These are phyloP conservation scores for Anisodus tanguticus DNA, from an alignment of 257 asterid species.

Conservation along the genomic window DNA sequence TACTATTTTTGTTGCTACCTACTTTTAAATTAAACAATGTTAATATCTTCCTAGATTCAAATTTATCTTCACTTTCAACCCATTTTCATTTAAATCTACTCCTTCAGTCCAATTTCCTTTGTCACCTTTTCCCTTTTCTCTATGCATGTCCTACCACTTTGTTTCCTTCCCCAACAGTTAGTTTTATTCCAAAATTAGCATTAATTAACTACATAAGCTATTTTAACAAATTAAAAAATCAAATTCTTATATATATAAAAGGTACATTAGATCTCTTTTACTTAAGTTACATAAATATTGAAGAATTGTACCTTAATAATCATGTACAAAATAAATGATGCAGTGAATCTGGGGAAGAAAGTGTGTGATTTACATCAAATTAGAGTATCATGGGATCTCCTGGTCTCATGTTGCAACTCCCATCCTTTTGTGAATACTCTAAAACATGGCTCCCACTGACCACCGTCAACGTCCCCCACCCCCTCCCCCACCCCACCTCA, in stretches of 20 bases:
- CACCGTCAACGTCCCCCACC: neutral
- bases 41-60: neutral
- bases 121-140: neutral
- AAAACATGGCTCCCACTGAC: slow-evolving; percentile 7
- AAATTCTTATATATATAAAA: neutral
- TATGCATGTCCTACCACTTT: slow-evolving; percentile 7
- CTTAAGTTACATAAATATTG: neutral
- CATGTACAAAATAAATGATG: neutral
- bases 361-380: neutral
- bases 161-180: neutral
- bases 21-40: neutral
- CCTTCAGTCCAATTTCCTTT: neutral
- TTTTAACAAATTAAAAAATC: too few relatives aligned
- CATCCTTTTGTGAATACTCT: neutral
- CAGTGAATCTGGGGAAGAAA: neutral
- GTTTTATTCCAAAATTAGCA: neutral
- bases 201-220: neutral
- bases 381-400: neutral
- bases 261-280: neutral
- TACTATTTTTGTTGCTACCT: neutral
- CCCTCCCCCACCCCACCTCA: neutral
- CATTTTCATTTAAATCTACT: neutral
- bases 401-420: neutral
- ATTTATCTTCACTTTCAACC: neutral
- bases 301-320: neutral